Conservation (phyloP, 371 early-diverging fungal genomes). For the Cokeromyces recurvatus region DNA sequence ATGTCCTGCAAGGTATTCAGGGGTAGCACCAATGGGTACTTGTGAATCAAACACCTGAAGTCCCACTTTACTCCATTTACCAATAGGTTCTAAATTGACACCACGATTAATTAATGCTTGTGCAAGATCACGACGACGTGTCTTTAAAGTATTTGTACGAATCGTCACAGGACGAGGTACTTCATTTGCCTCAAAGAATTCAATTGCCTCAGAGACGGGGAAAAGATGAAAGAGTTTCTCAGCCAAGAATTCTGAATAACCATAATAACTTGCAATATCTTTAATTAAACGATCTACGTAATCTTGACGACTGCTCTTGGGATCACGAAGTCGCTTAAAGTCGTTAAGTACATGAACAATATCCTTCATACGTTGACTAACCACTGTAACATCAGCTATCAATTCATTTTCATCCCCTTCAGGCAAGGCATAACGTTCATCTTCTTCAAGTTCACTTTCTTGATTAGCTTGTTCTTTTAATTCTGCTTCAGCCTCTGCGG, state of each 20-base stretch:
- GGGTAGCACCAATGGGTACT: constrained; percentile 96
- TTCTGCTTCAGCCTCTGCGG: constrained; percentile 60
- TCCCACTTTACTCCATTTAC: constrained; percentile 92
- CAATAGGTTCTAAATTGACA: constrained; percentile 96
- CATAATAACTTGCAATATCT: constrained; percentile 90
- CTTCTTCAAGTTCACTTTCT: constrained; percentile 65
- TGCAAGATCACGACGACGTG: constrained; percentile 92
- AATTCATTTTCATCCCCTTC: constrained; percentile 67
- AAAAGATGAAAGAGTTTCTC: constrained; percentile 92
- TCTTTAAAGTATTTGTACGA: constrained; percentile 95
- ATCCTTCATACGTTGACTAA: constrained; percentile 87
- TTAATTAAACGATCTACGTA: constrained; percentile 83
- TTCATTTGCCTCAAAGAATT: constrained; percentile 99
- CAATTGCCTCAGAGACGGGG: constrained; percentile 86
- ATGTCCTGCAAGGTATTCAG: constrained; percentile 99
- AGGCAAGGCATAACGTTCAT: constrained; percentile 70
- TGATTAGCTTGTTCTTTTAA: constrained; percentile 73
- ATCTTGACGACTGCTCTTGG: constrained; percentile 68
- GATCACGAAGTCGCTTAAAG: constrained; percentile 81
- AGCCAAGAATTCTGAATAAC: constrained; percentile 92
- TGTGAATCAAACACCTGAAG: constrained; percentile 88
- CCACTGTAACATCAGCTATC: constrained; percentile 54
- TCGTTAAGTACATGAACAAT: constrained; percentile 82
- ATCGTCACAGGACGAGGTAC: constrained; percentile 96
- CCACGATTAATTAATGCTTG: constrained; percentile 95